Conservation (phyloP, 2,329 filamentous ascomycete species). For the Trichoderma afroharzianum region DNA sequence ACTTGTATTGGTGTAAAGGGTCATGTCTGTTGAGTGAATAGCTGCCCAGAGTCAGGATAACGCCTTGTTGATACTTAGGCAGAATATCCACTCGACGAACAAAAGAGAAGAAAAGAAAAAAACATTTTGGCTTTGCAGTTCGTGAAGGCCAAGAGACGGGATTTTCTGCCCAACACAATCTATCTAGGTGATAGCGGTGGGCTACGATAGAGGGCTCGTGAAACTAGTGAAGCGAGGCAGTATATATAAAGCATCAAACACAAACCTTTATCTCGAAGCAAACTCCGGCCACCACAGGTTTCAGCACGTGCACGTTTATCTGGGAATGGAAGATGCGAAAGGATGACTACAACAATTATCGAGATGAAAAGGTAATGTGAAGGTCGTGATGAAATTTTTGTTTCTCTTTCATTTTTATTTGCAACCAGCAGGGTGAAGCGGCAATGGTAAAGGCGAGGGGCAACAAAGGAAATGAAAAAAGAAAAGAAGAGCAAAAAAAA, state of each 20-base stretch:
- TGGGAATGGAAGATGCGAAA: neutral
- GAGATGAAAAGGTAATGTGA: neutral
- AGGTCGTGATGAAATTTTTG: neutral
- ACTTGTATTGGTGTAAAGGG: neutral
- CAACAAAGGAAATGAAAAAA: neutral
- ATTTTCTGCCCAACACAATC: neutral
- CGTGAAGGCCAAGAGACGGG: slow-evolving; percentile 8
- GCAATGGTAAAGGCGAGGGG: neutral
- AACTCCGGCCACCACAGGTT: neutral
- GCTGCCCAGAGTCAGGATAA: neutral
- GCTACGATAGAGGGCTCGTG: neutral
- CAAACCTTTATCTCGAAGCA: slow-evolving; percentile 10
- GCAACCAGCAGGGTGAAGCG: neutral
- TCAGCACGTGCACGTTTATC: slow-evolving; percentile 5
- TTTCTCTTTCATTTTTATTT: neutral
- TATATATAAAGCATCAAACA: slow-evolving; percentile 19
- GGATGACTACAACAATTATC: neutral
- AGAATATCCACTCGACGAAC: slow-evolving; percentile 1
- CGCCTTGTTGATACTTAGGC: slow-evolving; percentile 6
- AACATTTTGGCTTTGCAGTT: neutral
- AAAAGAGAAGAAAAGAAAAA: neutral
- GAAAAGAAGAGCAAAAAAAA: neutral
- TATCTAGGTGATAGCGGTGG: neutral
- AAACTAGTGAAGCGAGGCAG: slow-evolving; percentile 18
- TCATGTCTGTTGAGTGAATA: slow-evolving; percentile 3